These are phyloP conservation scores for Capsicum pubescens DNA, from an alignment of 257 asterid genomes.

Conservation along the genomic window DNA sequence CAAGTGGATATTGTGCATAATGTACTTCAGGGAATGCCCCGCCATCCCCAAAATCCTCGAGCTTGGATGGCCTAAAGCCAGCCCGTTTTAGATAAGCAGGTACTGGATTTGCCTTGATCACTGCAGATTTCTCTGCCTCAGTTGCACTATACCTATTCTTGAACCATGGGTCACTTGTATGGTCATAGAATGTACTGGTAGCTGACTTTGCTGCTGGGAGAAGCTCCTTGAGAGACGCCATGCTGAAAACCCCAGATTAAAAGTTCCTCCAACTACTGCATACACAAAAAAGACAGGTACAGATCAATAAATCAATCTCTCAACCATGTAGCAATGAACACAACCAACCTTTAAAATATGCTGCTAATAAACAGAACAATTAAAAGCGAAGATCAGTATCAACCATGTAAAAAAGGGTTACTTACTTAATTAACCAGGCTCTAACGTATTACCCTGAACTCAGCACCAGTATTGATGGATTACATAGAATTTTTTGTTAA, in stretches of 20 bases:
- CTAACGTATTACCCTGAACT: no score
- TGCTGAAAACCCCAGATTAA: conserved; percentile 24
- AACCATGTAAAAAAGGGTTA: not conserved
- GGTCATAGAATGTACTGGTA: conserved; percentile 48
- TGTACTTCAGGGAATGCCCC: conserved; percentile 95
- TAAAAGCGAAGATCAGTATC: not conserved
- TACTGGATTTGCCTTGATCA: conserved; percentile 61
- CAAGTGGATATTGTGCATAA: conserved; percentile 84
- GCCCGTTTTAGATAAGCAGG: conserved; percentile 78
- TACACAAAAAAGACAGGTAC: not conserved
- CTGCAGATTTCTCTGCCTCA: conserved; percentile 61
- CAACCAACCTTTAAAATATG: not conserved
- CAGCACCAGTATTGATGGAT: not conserved
- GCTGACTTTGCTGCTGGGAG: conserved; percentile 47
- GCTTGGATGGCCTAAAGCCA: conserved; percentile 83
- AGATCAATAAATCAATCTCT: not conserved
- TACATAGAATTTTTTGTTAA: no score
- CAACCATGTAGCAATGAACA: not conserved
- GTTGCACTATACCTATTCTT: conserved; percentile 58
- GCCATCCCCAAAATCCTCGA: conserved; percentile 90
- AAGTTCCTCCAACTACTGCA: not conserved
- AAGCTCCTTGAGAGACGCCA: conserved; percentile 54
- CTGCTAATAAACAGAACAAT: not conserved
- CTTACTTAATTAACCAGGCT: no score
- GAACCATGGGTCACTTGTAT: conserved; percentile 59